These are phyloP conservation scores for Apiospora hydei DNA, from an alignment of 2,329 filamentous ascomycete species.

Conservation along the genomic window DNA sequence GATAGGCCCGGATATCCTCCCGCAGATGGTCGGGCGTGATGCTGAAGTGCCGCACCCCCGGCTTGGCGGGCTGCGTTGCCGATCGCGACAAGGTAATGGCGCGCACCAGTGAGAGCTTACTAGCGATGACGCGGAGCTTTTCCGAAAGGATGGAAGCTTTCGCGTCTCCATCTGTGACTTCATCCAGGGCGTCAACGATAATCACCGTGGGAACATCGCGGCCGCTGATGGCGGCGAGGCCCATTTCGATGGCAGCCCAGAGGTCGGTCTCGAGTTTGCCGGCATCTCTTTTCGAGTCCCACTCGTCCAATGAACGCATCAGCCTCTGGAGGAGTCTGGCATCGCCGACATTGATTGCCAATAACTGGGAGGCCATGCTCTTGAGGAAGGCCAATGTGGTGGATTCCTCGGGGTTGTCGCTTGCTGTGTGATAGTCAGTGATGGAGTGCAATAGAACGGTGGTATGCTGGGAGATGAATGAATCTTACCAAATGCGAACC, in stretches of 20 bases:
- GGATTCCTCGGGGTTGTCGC: constrained; percentile 42
- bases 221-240: constrained; percentile 42
- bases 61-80: too few species aligned
- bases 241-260: constrained; percentile 45
- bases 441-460: too few species aligned
- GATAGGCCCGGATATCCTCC: too few species aligned
- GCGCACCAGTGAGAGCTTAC: background rate
- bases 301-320: constrained; percentile 36
- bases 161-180: constrained; percentile 38
- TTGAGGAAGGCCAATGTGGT: constrained; percentile 45
- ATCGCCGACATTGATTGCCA: constrained; percentile 49
- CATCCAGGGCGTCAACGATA: constrained; percentile 48
- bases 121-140: background rate
- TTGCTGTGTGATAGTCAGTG: constrained; percentile 32
- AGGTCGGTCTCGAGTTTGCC: constrained; percentile 41
- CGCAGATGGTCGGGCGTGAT: too few species aligned
- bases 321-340: constrained; percentile 44
- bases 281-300: constrained; percentile 33
- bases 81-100: too few species aligned
- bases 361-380: constrained; percentile 46
- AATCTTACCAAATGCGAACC: constrained; percentile 45
- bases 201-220: constrained; percentile 41
- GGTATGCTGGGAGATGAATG: background rate
- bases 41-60: too few species aligned
- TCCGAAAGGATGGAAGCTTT: constrained; percentile 36